Evolutionary conservation across 331 rosid genomes (phyloP).

Genomic region (Malus hybrid): DNA sequence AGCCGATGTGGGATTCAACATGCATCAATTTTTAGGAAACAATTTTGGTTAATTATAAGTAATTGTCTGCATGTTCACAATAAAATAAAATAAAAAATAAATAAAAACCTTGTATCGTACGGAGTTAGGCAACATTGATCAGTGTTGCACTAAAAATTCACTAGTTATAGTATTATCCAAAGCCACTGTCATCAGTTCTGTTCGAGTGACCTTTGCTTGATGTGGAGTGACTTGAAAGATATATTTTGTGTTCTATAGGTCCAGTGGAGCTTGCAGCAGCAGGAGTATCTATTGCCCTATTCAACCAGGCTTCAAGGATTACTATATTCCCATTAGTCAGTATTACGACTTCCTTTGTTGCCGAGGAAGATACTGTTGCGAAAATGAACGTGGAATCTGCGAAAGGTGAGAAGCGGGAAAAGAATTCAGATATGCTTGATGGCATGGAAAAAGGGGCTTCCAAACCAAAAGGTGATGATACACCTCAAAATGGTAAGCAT

Average conservation of each 20-base stretch:
- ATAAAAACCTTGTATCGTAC: background rate
- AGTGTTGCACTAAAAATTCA: too few relatives aligned
- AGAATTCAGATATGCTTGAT: background rate
- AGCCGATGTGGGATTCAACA: too few relatives aligned
- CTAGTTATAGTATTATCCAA: background rate
- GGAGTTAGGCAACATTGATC: background rate
- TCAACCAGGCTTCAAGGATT: slow-evolving; percentile 89
- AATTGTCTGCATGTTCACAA: background rate
- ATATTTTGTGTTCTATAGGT: slow-evolving; percentile 25
- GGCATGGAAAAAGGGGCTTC: slow-evolving; percentile 10
- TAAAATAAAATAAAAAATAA: background rate
- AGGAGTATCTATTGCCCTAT: slow-evolving; percentile 87
- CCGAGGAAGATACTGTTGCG: slow-evolving; percentile 70
- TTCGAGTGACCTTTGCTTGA: background rate
- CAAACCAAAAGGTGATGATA: background rate
- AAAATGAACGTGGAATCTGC: slow-evolving; percentile 21
- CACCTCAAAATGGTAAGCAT: background rate
- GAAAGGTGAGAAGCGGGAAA: slow-evolving; percentile 12
- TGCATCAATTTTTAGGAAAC: background rate
- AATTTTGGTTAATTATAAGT: background rate
- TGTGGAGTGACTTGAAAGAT: background rate
- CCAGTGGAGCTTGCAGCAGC: slow-evolving; percentile 96
- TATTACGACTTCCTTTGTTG: slow-evolving; percentile 76
- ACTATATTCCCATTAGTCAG: slow-evolving; percentile 86
- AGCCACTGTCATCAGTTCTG: background rate